Conservation (phyloP, 2,329 filamentous ascomycete genomes). For the Fusarium sp. region DNA sequence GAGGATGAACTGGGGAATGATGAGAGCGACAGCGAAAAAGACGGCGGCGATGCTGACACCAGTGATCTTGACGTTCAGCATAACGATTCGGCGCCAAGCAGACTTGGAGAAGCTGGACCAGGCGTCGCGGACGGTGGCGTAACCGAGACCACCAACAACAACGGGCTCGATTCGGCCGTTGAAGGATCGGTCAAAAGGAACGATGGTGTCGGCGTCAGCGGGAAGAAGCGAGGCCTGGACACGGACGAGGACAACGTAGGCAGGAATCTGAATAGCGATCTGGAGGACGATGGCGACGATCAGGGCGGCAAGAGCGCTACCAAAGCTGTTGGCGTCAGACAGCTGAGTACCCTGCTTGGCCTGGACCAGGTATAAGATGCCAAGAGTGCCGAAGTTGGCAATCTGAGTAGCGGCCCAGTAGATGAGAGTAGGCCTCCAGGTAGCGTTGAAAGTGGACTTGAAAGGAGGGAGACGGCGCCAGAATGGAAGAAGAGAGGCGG, state of each 20-base stretch:
- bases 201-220: constrained; percentile 82
- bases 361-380: constrained; percentile 57
- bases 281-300: constrained; percentile 61
- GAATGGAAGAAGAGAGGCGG: constrained; percentile 71
- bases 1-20: constrained; percentile 64
- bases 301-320: constrained; percentile 60
- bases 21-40: constrained; percentile 58
- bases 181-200: constrained; percentile 91
- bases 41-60: constrained; percentile 62
- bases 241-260: constrained; percentile 79
- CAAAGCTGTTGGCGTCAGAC: constrained; percentile 50
- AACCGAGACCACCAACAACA: constrained; percentile 77
- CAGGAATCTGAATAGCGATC: constrained; percentile 77
- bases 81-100: constrained; percentile 77
- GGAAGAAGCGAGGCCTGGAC: constrained; percentile 89
- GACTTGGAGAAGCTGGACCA: constrained; percentile 81
- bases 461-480: constrained; percentile 76
- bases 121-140: constrained; percentile 77
- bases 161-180: constrained; percentile 79
- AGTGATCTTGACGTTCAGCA: constrained; percentile 79
- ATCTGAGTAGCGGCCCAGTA: constrained; percentile 69
- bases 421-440: constrained; percentile 73
- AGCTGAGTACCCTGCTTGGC: constrained; percentile 54
- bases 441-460: constrained; percentile 72
- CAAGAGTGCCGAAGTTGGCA: constrained; percentile 58